Conservation (phyloP, 495 filamentous ascomycete species). For the Penicillium atrosanguineum region DNA sequence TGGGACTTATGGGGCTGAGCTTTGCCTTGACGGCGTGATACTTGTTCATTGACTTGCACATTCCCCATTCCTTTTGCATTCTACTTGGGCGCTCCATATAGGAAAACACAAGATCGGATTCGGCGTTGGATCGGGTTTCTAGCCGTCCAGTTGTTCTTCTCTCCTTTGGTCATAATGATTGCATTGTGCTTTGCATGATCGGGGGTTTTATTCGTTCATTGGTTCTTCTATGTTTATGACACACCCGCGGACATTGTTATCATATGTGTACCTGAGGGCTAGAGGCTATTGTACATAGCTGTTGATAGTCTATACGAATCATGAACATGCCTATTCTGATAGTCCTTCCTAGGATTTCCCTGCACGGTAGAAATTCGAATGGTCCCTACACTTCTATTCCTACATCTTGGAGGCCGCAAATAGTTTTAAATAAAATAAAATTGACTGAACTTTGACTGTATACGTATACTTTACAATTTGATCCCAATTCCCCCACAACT, state of each 20-base stretch:
- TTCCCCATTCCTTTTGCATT: conserved; percentile 2
- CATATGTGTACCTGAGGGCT: background rate
- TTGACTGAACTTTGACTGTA: conserved; percentile 7
- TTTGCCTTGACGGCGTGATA: conserved; percentile 70
- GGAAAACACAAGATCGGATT: background rate
- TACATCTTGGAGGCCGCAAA: background rate
- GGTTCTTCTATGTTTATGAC: background rate
- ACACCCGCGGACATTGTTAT: background rate
- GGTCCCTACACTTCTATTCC: background rate
- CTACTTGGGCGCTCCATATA: conserved; percentile 1
- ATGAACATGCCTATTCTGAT: background rate
- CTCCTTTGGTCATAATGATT: background rate
- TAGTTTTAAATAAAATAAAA: background rate
- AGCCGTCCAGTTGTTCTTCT: background rate
- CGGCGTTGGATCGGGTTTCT: background rate
- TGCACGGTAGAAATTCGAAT: background rate
- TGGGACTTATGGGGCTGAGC: conserved; percentile 84
- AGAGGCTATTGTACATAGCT: background rate
- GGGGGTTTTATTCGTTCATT: background rate
- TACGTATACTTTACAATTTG: conserved; percentile 1
- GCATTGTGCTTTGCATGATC: background rate
- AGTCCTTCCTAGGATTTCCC: background rate
- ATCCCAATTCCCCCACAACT: background rate
- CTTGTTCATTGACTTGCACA: background rate
- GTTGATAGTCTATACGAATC: background rate